A percentile compares a stretch with the other conserved stretches of the same genome.
These are phyloP conservation scores for Suillus bovinus DNA, from an alignment of 768 basidiomycete species.

Conservation along the genomic window DNA sequence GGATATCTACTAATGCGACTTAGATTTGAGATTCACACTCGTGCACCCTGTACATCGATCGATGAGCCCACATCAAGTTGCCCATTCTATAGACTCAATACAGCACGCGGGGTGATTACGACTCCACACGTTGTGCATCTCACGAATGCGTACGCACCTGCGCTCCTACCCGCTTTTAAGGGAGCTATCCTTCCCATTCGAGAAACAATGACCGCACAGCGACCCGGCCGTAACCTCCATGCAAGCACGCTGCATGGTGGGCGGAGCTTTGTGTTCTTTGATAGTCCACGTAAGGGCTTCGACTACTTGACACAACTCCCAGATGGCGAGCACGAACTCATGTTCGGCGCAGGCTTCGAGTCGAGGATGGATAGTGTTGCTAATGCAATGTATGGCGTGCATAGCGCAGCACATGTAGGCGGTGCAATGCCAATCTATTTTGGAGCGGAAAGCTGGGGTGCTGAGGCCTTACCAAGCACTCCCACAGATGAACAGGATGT, in stretches of 20 bases:
- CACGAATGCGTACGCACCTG: conserved; percentile 54
- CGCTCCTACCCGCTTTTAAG: conserved; percentile 44
- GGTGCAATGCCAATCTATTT: conserved; percentile 60
- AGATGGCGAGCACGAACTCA: conserved; percentile 46
- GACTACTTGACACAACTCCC: conserved; percentile 73
- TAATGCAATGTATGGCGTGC: conserved; percentile 34
- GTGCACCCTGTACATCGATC: conserved; percentile 42
- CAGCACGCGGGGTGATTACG: conserved; percentile 41
- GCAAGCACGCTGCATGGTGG: conserved; percentile 22
- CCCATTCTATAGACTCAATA: conserved; percentile 40
- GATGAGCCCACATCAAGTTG: conserved; percentile 22
- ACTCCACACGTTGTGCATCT: conserved; percentile 50
- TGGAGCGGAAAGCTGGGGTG: conserved; percentile 43
- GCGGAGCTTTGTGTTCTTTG: conserved; percentile 62
- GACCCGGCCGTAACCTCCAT: conserved; percentile 42
- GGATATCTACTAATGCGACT: neutral
- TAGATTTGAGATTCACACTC: conserved; percentile 45
- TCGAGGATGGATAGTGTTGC: conserved; percentile 12
- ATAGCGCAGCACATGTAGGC: conserved; percentile 42
- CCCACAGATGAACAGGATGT: conserved; percentile 13
- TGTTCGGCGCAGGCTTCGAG: conserved; percentile 66
- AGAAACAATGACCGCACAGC: conserved; percentile 66
- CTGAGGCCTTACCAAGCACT: conserved; percentile 30
- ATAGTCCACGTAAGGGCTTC: conserved; percentile 42
- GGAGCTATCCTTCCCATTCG: conserved; percentile 36